Conservation (phyloP, 2,329 filamentous ascomycete species). For the Fusarium sublunatum region DNA sequence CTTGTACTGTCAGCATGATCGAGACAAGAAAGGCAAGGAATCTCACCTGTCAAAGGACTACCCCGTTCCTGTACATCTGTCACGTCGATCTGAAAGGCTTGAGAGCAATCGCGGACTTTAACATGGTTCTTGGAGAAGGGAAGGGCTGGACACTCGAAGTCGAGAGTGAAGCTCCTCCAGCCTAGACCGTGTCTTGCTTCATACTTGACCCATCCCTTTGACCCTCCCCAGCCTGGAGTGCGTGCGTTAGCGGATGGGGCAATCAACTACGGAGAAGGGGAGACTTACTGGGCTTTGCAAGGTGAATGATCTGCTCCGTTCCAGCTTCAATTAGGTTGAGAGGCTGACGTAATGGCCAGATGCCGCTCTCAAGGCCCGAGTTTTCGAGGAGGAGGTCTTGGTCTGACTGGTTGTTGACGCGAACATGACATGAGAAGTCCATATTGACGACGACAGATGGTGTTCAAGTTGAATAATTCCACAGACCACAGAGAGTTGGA, state of each 20-base stretch:
- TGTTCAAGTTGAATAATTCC: rapidly evolving
- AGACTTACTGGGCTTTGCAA: slow-evolving; percentile 18
- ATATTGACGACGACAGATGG: background rate
- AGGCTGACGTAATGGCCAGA: slow-evolving; percentile 31
- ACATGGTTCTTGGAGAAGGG: slow-evolving; percentile 23
- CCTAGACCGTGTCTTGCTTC: slow-evolving; percentile 14
- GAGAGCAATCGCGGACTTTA: slow-evolving; percentile 10
- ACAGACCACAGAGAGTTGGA: background rate
- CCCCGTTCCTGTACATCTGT: slow-evolving; percentile 22
- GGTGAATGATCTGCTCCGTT: slow-evolving; percentile 24
- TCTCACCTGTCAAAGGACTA: slow-evolving; percentile 20
- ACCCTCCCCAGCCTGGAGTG: slow-evolving; percentile 16
- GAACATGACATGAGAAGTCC: slow-evolving; percentile 31
- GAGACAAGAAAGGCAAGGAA: rapidly evolving
- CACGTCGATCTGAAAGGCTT: slow-evolving; percentile 15
- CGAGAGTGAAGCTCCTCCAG: slow-evolving; percentile 27
- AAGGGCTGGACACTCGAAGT: slow-evolving; percentile 29
- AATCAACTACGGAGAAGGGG: background rate
- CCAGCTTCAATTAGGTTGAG: slow-evolving; percentile 27
- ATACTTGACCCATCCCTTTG: slow-evolving; percentile 27
- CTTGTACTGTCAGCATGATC: background rate
- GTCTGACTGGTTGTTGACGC: slow-evolving; percentile 15
- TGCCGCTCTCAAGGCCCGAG: slow-evolving; percentile 20
- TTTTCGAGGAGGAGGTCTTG: slow-evolving; percentile 30
- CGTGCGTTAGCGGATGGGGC: slow-evolving; percentile 1